Conservation (phyloP, 306 rosid genomes). For the Hylodesmum podocarpum region DNA sequence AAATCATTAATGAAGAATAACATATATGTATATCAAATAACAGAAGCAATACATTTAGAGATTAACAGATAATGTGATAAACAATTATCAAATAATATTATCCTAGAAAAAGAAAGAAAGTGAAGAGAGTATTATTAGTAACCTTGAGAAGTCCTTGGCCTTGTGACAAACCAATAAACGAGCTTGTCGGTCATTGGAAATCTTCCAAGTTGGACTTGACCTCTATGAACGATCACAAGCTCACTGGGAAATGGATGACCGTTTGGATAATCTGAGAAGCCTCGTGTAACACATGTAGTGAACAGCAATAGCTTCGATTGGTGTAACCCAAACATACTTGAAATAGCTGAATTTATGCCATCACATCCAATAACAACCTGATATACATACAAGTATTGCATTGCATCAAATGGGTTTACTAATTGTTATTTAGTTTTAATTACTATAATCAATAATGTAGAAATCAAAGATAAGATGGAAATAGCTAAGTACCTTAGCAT, state of each 20-base stretch:
- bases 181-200: constrained; percentile 31
- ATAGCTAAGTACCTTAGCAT: constrained; percentile 57
- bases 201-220: constrained; percentile 43
- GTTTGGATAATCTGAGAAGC: constrained; percentile 49
- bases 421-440: too few relatives aligned
- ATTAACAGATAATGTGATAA: too few relatives aligned
- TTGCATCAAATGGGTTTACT: too few relatives aligned
- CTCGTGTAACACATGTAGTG: constrained; percentile 40
- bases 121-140: not conserved
- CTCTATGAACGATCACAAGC: constrained; percentile 25
- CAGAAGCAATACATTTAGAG: too few relatives aligned
- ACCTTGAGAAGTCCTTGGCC: constrained; percentile 31
- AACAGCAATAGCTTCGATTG: not conserved
- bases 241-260: constrained; percentile 45
- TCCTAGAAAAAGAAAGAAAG: not conserved
- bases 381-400: too few relatives aligned
- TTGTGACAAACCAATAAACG: constrained; percentile 59
- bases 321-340: constrained; percentile 38
- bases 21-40: too few relatives aligned
- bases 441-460: too few relatives aligned
- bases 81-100: too few relatives aligned
- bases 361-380: constrained; percentile 65
- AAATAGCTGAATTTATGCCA: constrained; percentile 51
- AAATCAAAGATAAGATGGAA: too few relatives aligned
- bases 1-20: not conserved